Evolutionary conservation across 2,329 filamentous ascomycete species (phyloP), one percentile per base, ranked within the genome.

Genomic region (Aspergillus alliaceus): DNA sequence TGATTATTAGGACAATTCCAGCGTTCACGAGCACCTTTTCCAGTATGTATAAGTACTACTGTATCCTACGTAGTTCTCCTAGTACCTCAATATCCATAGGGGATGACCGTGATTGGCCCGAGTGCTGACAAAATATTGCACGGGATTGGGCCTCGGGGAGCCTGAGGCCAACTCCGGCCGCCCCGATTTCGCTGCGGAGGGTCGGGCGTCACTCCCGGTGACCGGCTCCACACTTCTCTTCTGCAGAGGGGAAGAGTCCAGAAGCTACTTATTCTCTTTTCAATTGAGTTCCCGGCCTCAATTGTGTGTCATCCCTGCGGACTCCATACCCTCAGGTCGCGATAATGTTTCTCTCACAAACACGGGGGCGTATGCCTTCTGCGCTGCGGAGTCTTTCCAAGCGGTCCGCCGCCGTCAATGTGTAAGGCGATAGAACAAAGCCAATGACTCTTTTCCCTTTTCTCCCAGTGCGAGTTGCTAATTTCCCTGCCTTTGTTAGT

Each of bases 331-430:
- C 31, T 29, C 24, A 55, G 22, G 51, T 24, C 25, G n/a, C 42
- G 32, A 62, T 55, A 57, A 70, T 70, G 68, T 60, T 70, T 63
- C 60, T 69, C 48, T 64, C 67, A 32, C 68, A 70, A 58, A 61
- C 67, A 35, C 63, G 66, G 55, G 67, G 66, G 59, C 68, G 66
- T 27, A 27, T 70, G 65, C 66, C 68, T 61, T 66, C 64, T 46
- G 60, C 64, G 61, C 60, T 69, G 42, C 64, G 65, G 59, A 63
- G 61, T 57, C 57, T 64, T 48, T 56, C 60, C 34, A 57, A 50
- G 48, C 49, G 59, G 44, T 47, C 57, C 46, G 37, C 57, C 46
- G 37, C 59, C 48, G 56, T 59, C 54, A 51, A 29, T n/a, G 32
- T 37, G 54, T 56, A 52, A 52, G 54, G 32, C 40, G 40, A 29